phyloP scores from a whole-genome alignment of 768 basidiomycete genomes.

The Collybia sp. region DNA sequence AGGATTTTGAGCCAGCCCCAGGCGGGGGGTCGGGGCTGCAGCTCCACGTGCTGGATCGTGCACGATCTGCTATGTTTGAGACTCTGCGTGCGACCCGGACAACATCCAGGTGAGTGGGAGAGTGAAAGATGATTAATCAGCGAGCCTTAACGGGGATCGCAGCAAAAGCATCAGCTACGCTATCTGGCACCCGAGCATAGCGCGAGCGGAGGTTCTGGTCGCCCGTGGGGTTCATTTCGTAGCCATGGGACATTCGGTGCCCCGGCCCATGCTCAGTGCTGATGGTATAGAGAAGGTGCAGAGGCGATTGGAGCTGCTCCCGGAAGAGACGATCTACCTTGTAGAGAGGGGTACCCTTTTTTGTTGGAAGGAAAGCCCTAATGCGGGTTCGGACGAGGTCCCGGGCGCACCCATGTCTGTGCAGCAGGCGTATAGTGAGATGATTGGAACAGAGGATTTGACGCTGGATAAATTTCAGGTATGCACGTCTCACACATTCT shows the following conservation, averaged over 20 bases:
- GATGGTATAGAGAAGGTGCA: conserved; percentile 37
- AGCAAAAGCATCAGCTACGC: conserved; percentile 81
- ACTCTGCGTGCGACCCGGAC: conserved; percentile 70
- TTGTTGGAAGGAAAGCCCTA: conserved; percentile 60
- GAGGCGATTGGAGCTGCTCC: conserved; percentile 80
- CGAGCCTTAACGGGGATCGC: neutral
- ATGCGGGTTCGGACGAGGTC: conserved; percentile 30
- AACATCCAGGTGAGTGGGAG: conserved; percentile 61
- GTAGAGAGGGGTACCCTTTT: conserved; percentile 86
- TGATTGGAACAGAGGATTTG: conserved; percentile 76
- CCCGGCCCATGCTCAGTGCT: conserved; percentile 34
- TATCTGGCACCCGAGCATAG: conserved; percentile 67
- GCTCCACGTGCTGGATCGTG: conserved; percentile 71
- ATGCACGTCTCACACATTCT: conserved; percentile 6
- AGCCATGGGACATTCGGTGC: conserved; percentile 75
- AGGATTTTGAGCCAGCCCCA: conserved; percentile 86
- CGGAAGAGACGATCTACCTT: conserved; percentile 93
- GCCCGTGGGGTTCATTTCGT: conserved; percentile 81
- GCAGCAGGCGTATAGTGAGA: conserved; percentile 83
- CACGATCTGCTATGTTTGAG: conserved; percentile 84
- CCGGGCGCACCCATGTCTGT: conserved; percentile 81
- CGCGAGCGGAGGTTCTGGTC: conserved; percentile 63
- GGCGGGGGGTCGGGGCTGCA: conserved; percentile 73
- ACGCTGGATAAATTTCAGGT: conserved; percentile 90
- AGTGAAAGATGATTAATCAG: neutral